Conservation (phyloP, 805 yeast species). For the Phaffomyces opuntiae region DNA sequence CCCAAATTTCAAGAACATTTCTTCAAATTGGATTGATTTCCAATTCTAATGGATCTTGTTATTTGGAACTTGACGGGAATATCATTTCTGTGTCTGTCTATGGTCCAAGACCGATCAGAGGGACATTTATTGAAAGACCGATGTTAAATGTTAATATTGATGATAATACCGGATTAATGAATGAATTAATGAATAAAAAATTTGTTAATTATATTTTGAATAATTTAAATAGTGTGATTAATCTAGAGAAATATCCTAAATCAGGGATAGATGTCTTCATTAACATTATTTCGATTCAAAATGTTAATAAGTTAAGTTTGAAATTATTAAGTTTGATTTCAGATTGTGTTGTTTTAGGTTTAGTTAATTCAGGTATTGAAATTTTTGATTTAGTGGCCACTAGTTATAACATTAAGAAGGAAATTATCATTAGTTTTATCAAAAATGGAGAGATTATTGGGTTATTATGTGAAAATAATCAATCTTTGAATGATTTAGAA, state of each 20-base stretch:
- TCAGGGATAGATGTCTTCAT: conserved; percentile 78
- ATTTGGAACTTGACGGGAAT: conserved; percentile 51
- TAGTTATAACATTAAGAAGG: conserved; percentile 39
- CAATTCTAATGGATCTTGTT: conserved; percentile 79
- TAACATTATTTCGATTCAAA: conserved; percentile 44
- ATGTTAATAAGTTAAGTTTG: conserved; percentile 25
- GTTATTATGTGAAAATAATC: conserved; percentile 41
- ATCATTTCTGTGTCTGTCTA: conserved; percentile 57
- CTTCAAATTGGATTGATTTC: conserved; percentile 57
- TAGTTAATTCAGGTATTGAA: conserved; percentile 82
- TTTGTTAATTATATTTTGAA: conserved; percentile 34
- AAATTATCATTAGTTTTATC: conserved; percentile 43
- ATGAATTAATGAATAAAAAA: conserved; percentile 34
- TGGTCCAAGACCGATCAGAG: conserved; percentile 85
- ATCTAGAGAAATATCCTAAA: conserved; percentile 75
- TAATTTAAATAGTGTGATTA: conserved; percentile 31
- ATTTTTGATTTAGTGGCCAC: conserved; percentile 68
- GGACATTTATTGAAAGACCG: conserved; percentile 63
- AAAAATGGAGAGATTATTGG: conserved; percentile 57
- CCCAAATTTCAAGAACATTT: conserved; percentile 34
- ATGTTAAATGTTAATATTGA: conserved; percentile 47
- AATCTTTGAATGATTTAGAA: conserved; percentile 3
- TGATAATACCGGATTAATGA: conserved; percentile 25
- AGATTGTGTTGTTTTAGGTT: conserved; percentile 53
- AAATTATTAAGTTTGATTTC: conserved; percentile 32